Percentiles rank a stretch among this genome's conserved stretches.
These are phyloP conservation scores for Boletus sp. DNA, from an alignment of 768 basidiomycete species.

Conservation along the genomic window DNA sequence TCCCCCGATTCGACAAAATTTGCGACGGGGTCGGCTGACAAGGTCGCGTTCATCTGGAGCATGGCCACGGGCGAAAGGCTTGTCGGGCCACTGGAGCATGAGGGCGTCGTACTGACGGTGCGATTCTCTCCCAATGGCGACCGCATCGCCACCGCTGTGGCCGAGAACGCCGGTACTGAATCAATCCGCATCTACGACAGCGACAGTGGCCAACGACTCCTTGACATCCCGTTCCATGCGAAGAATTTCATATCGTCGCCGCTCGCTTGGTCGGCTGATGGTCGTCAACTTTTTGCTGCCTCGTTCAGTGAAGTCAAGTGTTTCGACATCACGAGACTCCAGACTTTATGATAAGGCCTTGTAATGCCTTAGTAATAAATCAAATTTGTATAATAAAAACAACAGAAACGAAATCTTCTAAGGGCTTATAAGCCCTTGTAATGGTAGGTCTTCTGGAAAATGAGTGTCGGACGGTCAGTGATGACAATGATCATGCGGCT, in stretches of 20 bases:
- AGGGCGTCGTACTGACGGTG: not conserved
- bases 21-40: not conserved
- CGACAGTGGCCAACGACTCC: not conserved
- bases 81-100: not conserved
- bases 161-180: not conserved
- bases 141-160: slow-evolving; percentile 1
- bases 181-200: not conserved
- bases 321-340: too few relatives aligned
- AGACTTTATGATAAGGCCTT: too few relatives aligned
- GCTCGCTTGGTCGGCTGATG: not conserved
- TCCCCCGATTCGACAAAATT: not conserved
- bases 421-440: too few relatives aligned
- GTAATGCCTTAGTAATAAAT: too few relatives aligned
- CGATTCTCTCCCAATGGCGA: slow-evolving; percentile 4
- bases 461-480: too few relatives aligned
- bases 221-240: not conserved
- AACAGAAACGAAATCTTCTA: too few relatives aligned
- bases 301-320: not conserved
- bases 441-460: too few relatives aligned
- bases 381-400: too few relatives aligned
- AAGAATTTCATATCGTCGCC: not conserved
- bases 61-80: not conserved
- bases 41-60: not conserved
- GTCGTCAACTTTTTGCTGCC: not conserved
- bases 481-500: too few relatives aligned